Evolutionary conservation across 371 early-diverging fungal species (phyloP).

Genomic region (Lichtheimia ornata): DNA sequence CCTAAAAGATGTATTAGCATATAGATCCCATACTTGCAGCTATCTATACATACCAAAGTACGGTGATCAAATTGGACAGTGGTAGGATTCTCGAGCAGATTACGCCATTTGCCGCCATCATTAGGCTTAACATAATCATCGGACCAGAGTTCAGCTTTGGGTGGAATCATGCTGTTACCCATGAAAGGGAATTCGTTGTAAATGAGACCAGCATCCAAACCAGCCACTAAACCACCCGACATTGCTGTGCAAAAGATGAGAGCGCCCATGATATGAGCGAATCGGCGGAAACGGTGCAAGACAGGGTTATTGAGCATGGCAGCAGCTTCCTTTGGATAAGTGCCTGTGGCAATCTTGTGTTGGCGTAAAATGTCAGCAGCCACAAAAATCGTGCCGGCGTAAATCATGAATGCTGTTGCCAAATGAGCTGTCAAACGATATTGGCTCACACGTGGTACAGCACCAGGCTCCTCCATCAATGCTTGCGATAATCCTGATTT

Average conservation of each 20-base stretch:
- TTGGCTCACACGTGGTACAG: conserved; percentile 91
- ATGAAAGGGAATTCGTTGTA: conserved; percentile 95
- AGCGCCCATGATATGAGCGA: conserved; percentile 60
- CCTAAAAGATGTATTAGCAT: conserved; percentile 40
- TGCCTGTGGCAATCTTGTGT: conserved; percentile 59
- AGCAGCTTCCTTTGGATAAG: conserved; percentile 39
- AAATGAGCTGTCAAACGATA: conserved; percentile 94
- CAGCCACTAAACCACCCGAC: conserved; percentile 96
- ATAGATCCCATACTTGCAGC: background rate
- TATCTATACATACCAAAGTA: conserved; percentile 59
- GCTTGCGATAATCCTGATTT: conserved; percentile 86
- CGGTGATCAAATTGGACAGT: conserved; percentile 96
- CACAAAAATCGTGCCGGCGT: conserved; percentile 73
- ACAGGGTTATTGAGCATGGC: conserved; percentile 57
- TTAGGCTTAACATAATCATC: conserved; percentile 53
- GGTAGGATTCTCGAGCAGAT: conserved; percentile 91
- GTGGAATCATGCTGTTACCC: conserved; percentile 81
- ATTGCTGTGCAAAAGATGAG: conserved; percentile 88
- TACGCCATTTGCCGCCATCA: conserved; percentile 72
- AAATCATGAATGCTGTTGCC: conserved; percentile 88
- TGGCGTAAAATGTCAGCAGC: conserved; percentile 78
- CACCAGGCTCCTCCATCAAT: conserved; percentile 76
- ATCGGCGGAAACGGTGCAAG: conserved; percentile 61
- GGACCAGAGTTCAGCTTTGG: conserved; percentile 72
- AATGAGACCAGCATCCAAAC: conserved; percentile 94